Base-by-base conservation (phyloP, 2,329 filamentous ascomycete species). In the Aspergillus aculeatinus region DNA sequence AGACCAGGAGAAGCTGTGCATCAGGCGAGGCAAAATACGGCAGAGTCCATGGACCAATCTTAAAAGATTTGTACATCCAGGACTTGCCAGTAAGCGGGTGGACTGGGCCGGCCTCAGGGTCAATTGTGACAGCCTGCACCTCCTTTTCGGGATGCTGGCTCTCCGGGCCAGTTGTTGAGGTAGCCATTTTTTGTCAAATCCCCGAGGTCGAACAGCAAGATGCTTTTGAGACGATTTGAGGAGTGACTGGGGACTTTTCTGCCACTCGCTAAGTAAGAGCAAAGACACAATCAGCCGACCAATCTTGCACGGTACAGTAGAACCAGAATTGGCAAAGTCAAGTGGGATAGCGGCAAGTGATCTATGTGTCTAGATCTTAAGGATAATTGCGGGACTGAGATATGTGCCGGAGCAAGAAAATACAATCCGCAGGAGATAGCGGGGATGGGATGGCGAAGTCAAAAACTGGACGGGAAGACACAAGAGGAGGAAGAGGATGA, bases 11-110 rank as follows among this genome's bases (percentile, higher is more conserved):
- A 39, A 93, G 82, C 77, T 93, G 90, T 51, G 87, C 76, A 69
- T 87, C 85, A 12, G 90, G 90, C 59, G 89, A 91, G 23, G 90
- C 90, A 73, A 89, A 92, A 82, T 87, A 91, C 4, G 82, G 81
- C 7, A 89, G 61, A 65, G 82, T 81, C 60, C 77, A 76, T 53
- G 79, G 77, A 19, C 83, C 82, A 59, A 91, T 60, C 59, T 79
- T 82, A 69, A 85, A 70, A 52, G 81, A 79, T 70, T 83, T 86
- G 81, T 92, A 91, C 77, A 87, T 88, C 89, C 89, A 91, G 63
- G 76, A 65, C 51, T 72, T 75, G 2, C 76, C 77, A 23, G 67
- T 60, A 51, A 67, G 60, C n/a, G 62, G 29, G 47, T 63, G 57
- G 52, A 69, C 65, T 29, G 63, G 56, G 12, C 61, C 63, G 19